These are phyloP conservation scores for Ascochyta clinopodiicola DNA, from an alignment of 2,329 filamentous ascomycete genomes.

Conservation along the genomic window DNA sequence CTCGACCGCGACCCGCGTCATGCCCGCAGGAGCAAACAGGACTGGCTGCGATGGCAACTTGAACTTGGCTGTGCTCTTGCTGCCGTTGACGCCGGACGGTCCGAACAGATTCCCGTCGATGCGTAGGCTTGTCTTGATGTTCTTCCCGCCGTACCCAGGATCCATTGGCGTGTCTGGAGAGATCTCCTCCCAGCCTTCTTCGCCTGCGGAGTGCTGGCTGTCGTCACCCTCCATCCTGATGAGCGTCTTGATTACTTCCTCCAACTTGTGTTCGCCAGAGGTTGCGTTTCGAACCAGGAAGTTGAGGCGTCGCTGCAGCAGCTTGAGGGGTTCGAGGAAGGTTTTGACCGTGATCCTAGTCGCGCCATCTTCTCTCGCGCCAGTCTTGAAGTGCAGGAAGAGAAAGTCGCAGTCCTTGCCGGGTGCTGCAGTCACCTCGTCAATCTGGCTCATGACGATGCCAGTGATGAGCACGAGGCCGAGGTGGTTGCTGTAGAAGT, in stretches of 20 bases:
- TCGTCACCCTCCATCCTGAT: conserved; percentile 73
- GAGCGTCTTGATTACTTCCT: conserved; percentile 74
- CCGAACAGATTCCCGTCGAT: conserved; percentile 68
- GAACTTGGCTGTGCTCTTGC: conserved; percentile 70
- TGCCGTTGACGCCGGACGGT: conserved; percentile 46
- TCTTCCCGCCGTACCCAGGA: conserved; percentile 54
- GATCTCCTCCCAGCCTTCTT: conserved; percentile 91
- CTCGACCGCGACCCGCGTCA: conserved; percentile 77
- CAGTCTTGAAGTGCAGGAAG: conserved; percentile 78
- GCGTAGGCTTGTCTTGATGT: conserved; percentile 64
- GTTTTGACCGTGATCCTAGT: conserved; percentile 86
- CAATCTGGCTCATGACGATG: conserved; percentile 76
- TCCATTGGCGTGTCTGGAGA: conserved; percentile 67
- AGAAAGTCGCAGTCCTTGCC: conserved; percentile 93
- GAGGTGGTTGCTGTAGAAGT: conserved; percentile 95
- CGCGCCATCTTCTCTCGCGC: conserved; percentile 67
- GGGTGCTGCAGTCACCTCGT: conserved; percentile 86
- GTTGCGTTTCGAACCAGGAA: conserved; percentile 82
- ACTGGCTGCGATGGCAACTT: conserved; percentile 83
- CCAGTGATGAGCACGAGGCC: conserved; percentile 86
- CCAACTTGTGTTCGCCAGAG: conserved; percentile 72
- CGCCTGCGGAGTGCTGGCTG: conserved; percentile 68
- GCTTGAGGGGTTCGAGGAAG: conserved; percentile 84
- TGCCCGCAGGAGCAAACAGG: conserved; percentile 81
- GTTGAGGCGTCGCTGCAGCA: conserved; percentile 84